Conservation (phyloP, 768 basidiomycete genomes). For the Dentipellis sp. region DNA sequence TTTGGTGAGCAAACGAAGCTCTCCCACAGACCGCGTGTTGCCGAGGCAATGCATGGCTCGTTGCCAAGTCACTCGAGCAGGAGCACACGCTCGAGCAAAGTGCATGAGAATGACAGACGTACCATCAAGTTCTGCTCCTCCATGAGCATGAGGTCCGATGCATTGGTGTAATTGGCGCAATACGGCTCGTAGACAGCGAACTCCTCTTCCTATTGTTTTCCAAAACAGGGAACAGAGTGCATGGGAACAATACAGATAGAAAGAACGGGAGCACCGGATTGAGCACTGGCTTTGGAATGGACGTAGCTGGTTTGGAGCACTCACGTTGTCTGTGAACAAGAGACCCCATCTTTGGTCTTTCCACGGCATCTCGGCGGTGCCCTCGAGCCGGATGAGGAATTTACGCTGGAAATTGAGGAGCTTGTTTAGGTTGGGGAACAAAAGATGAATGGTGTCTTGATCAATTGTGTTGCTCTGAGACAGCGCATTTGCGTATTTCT, state of each 20-base stretch:
- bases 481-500: slow-evolving; percentile 87
- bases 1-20: slow-evolving; percentile 12
- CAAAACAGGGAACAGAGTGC: slow-evolving; percentile 17
- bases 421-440: slow-evolving; percentile 92
- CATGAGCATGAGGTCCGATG: slow-evolving; percentile 74
- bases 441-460: slow-evolving; percentile 90
- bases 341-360: slow-evolving; percentile 83
- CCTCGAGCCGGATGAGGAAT: slow-evolving; percentile 85
- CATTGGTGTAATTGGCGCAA: slow-evolving; percentile 89
- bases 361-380: slow-evolving; percentile 75
- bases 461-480: slow-evolving; percentile 79
- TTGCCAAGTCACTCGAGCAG: background rate
- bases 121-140: slow-evolving; percentile 85
- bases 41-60: background rate
- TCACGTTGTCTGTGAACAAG: slow-evolving; percentile 75
- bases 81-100: slow-evolving; percentile 1
- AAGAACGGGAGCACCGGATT: slow-evolving; percentile 32
- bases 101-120: slow-evolving; percentile 26
- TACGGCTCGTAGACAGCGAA: slow-evolving; percentile 96
- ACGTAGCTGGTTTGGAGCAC: slow-evolving; percentile 24
- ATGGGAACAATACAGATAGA: slow-evolving; percentile 13
- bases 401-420: slow-evolving; percentile 94
- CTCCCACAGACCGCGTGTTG: background rate
- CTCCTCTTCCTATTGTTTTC: slow-evolving; percentile 82
- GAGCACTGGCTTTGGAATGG: slow-evolving; percentile 23